These are phyloP conservation scores for Thraustochytrium sp. DNA, from an alignment of 352 stramenopile species.

Conservation along the genomic window DNA sequence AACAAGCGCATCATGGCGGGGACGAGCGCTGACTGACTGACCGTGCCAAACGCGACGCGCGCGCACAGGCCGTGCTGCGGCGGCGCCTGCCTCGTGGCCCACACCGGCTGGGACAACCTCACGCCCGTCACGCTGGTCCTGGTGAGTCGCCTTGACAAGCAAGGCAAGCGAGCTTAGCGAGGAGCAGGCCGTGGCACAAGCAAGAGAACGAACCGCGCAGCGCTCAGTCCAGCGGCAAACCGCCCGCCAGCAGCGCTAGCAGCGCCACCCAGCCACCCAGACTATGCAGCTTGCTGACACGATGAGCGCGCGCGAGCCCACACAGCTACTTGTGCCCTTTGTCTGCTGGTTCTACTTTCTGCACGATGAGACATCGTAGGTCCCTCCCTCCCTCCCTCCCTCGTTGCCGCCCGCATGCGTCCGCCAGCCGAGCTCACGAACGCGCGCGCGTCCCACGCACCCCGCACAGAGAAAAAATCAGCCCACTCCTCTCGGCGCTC, in stretches of 20 bases:
- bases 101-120: conserved; percentile 34
- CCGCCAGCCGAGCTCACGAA: too few species aligned
- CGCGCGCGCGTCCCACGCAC: neutral
- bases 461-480: neutral
- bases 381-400: neutral
- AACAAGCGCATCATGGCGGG: too few species aligned
- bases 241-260: neutral
- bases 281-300: too few species aligned
- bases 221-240: neutral
- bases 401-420: too few species aligned
- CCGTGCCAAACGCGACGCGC: too few species aligned
- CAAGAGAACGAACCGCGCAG: neutral
- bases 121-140: neutral
- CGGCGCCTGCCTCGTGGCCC: conserved; percentile 1
- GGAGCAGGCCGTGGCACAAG: too few species aligned
- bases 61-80: conserved; percentile 8
- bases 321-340: neutral
- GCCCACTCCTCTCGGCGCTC: neutral
- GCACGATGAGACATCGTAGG: neutral
- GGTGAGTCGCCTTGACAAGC: too few species aligned
- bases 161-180: too few species aligned
- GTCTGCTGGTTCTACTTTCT: neutral
- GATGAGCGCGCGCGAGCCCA: too few species aligned
- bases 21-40: too few species aligned
- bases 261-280: too few species aligned